Evolutionary conservation across 176 grass and related monocot genomes (phyloP), one percentile per base, ranked within the genome.

Genomic region (Carex parvula): DNA sequence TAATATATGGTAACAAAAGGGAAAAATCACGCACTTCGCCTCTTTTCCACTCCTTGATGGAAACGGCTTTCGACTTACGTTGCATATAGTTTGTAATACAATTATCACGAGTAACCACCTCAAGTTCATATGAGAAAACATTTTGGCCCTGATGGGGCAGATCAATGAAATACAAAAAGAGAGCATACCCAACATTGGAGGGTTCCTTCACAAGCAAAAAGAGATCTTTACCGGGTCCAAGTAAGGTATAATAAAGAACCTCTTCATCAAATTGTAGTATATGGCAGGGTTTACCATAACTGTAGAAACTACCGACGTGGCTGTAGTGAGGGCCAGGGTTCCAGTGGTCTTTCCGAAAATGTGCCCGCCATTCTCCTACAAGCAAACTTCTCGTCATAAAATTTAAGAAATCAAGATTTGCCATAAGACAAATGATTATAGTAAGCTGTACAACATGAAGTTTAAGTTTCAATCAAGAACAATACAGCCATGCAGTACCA

Each of bases 141-240:
- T 80, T 79, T 7, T 86, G 77, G 37, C 13, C 17, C 17, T 79
- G 50, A 86, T 86, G 37, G 3, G 74, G 79, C 11, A 5, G 74
- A 67, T 88, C 87, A 39, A 91, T 81, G 30, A 86, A 91, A 64
- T 78, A 59, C 4, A 94, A 22, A 8, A 89, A 69, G 88, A 97
- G 58, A 0, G 72, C 87, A 44, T 90, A 64, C 42, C 94, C 94
- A 0, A 84, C 56, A 35, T 72, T 41, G 4, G 18, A n/a, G 5
- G 30, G 86, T 33, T 92, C 84, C 79, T 92, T 97, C 1, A 89
- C 32, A 11, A 97, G 73, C 44, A 97, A 84, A 66, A 97, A 94
- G 6, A 97, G 84, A 82, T 90, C 82, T 1, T 84, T 87, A 52
- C 93, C 94, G 21, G 89, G 81, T 54, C 81, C 89, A 18, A 91